Base-by-base conservation (phyloP, 2,329 filamentous ascomycete genomes). In the Geoglossum cookeanum region DNA sequence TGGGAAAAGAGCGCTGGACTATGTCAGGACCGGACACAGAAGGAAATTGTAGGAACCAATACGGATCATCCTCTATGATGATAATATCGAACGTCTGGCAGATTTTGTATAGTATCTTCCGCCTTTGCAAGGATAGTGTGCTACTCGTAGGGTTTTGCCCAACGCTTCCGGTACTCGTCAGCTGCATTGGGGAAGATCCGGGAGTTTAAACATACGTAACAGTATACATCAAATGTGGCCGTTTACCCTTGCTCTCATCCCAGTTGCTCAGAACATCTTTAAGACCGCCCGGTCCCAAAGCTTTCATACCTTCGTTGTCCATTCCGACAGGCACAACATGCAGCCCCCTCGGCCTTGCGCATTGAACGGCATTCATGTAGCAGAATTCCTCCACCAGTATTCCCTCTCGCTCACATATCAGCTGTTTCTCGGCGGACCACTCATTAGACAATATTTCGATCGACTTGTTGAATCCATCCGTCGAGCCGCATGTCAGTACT, bases 11-110 rank as follows among this genome's bases (percentile, higher is more conserved):
- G 58, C 70, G 69, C 55, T 68, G 65, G 6, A 63, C 59, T 63
- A 35, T 65, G 47, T 69, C 65, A 56, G 72, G 66, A 7, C 71
- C 62, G 37, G 73, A 78, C 0, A 85, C 83, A 0, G 85, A 85
- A 0, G 88, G 87, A 69, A 80, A 96, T 68, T 96, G 91, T 7
- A 97, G 75, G 68, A 92, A 91, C 87, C 88, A 96, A 72, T 96
- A 96, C 4, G 91, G 91, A 61, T 96, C 90, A 64, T 97, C 91
- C 69, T 97, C 91, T 60, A 94, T 72, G 62, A 96, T 95, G 64
- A 96, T 79, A 61, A 96, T 78, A 68, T 96, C 89, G 71, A 87
- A 94, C 66, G 84, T 79, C 67, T 81, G 81, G 70, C 86, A 92
- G 13, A 96, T 68, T 17, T 77, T 79, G 66, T 96, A 96, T 32